Conservation (phyloP, 768 basidiomycete species). For the Leccinum variicolor region DNA sequence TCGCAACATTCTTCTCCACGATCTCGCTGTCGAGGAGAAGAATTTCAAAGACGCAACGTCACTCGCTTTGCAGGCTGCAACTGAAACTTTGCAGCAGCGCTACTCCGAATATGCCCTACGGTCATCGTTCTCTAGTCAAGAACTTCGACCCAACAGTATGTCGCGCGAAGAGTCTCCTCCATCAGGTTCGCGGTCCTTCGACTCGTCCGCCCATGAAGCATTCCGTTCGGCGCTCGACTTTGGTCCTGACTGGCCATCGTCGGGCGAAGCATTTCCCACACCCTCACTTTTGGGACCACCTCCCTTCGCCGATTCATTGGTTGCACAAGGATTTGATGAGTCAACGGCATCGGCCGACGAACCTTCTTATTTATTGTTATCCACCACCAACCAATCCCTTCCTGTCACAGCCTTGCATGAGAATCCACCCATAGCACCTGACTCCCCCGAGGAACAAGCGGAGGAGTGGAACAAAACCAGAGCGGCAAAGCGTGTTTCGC, state of each 20-base stretch:
- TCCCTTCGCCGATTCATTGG: slow-evolving; percentile 36
- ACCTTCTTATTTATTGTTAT: slow-evolving; percentile 22
- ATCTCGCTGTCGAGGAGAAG: slow-evolving; percentile 68
- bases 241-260: slow-evolving; percentile 45
- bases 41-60: slow-evolving; percentile 65
- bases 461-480: slow-evolving; percentile 87
- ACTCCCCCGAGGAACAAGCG: slow-evolving; percentile 63
- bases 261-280: slow-evolving; percentile 35
- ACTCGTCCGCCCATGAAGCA: slow-evolving; percentile 51
- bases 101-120: slow-evolving; percentile 26
- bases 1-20: slow-evolving; percentile 67
- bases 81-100: slow-evolving; percentile 55
- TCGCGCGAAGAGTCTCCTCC: slow-evolving; percentile 12
- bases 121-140: slow-evolving; percentile 37
- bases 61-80: slow-evolving; percentile 72
- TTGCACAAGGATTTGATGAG: slow-evolving; percentile 26
- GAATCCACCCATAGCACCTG: slow-evolving; percentile 43
- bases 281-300: slow-evolving; percentile 32
- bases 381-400: slow-evolving; percentile 17
- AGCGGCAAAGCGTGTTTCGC: slow-evolving; percentile 80
- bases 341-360: slow-evolving; percentile 31
- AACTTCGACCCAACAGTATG: slow-evolving; percentile 13
- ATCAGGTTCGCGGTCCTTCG: slow-evolving; percentile 29
- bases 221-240: slow-evolving; percentile 69
- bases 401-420: slow-evolving; percentile 37